Evolutionary conservation across 2,329 filamentous ascomycete genomes (phyloP).

Genomic region (Phoma sp.): DNA sequence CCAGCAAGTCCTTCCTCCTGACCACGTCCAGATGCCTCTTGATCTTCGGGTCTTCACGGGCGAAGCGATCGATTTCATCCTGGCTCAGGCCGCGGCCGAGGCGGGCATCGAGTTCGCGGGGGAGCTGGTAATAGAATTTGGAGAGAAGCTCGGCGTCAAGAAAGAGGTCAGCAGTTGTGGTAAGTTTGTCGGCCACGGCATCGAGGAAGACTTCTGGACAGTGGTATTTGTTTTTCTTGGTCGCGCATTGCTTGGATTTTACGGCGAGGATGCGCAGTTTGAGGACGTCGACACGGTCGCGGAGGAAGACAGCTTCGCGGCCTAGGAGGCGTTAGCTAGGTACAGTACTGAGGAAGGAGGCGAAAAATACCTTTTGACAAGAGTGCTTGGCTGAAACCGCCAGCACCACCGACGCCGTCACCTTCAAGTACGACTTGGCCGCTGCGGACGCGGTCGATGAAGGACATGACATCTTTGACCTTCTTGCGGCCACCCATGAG

Average conservation of each 20-base stretch:
- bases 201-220: slow-evolving; percentile 99
- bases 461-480: slow-evolving; percentile 84
- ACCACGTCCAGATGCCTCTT: slow-evolving; percentile 90
- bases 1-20: slow-evolving; percentile 86
- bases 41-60: slow-evolving; percentile 90
- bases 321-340: slow-evolving; percentile 58
- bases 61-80: slow-evolving; percentile 85
- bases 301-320: slow-evolving; percentile 90
- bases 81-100: slow-evolving; percentile 81
- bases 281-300: slow-evolving; percentile 87
- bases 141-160: slow-evolving; percentile 95
- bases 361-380: slow-evolving; percentile 73
- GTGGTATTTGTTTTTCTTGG: slow-evolving; percentile 88
- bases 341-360: no score
- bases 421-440: slow-evolving; percentile 86
- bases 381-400: slow-evolving; percentile 88
- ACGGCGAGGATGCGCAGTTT: slow-evolving; percentile 87
- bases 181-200: slow-evolving; percentile 92
- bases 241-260: slow-evolving; percentile 87
- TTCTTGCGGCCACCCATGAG: slow-evolving; percentile 82
- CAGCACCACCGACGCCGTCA: slow-evolving; percentile 81
- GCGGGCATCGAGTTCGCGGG: slow-evolving; percentile 84
- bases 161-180: slow-evolving; percentile 93
- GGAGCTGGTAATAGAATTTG: slow-evolving; percentile 95
- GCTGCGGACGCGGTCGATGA: slow-evolving; percentile 87